These are phyloP conservation scores for Anthracocystis walkeri DNA, from an alignment of 1,284 basidiomycete genomes.

Conservation along the genomic window DNA sequence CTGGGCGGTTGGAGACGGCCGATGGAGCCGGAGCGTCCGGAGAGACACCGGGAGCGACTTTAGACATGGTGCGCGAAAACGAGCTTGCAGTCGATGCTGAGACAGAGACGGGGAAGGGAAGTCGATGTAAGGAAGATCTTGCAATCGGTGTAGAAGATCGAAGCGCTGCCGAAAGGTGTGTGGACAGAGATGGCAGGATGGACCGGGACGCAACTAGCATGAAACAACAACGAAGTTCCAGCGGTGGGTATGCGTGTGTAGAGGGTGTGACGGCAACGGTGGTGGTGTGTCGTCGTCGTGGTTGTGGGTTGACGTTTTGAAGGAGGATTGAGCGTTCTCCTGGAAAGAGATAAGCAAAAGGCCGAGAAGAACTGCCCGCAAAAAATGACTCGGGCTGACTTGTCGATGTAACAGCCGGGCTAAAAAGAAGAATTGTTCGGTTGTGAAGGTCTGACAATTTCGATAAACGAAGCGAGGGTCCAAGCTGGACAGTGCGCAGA, in stretches of 20 bases:
- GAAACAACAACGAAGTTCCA: slow-evolving; percentile 4
- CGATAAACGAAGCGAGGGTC: slow-evolving; percentile 1
- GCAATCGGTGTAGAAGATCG: slow-evolving; percentile 5
- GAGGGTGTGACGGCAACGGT: neutral
- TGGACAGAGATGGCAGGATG: slow-evolving; percentile 29
- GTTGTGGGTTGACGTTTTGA: slow-evolving; percentile 5
- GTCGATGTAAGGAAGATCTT: neutral
- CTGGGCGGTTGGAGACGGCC: slow-evolving; percentile 47
- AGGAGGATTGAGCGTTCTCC: neutral
- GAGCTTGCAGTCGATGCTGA: slow-evolving; percentile 6
- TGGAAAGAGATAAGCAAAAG: neutral
- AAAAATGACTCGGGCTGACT: slow-evolving; percentile 2
- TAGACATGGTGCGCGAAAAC: slow-evolving; percentile 34
- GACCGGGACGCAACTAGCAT: slow-evolving; percentile 43
- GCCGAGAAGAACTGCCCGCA: neutral
- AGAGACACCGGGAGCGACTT: slow-evolving; percentile 35
- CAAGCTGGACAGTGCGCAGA: slow-evolving; percentile 11
- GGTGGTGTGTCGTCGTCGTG: neutral
- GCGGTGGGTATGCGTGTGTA: neutral
- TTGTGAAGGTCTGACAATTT: neutral
- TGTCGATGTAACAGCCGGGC: slow-evolving; percentile 3
- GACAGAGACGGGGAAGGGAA: neutral
- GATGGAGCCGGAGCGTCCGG: slow-evolving; percentile 46
- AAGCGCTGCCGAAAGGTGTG: slow-evolving; percentile 27
- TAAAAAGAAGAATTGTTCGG: neutral